Percentiles rank a stretch among this genome's conserved stretches.
Evolutionary conservation across 306 rosid species (phyloP).

Genomic region (Citrullus amarus): DNA sequence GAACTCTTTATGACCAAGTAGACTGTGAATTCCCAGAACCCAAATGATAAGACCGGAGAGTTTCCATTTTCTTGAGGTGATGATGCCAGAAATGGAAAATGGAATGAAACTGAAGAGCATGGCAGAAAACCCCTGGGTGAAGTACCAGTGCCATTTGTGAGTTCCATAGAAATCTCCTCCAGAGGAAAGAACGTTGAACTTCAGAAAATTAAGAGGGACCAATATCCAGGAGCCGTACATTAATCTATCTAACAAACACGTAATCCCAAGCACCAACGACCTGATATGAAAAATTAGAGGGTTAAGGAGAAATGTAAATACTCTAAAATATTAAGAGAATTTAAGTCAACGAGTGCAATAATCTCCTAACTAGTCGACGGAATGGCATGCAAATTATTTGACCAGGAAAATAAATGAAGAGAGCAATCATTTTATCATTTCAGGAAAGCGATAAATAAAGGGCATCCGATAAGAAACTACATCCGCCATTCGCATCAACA

Average conservation of each 20-base stretch:
- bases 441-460: background rate
- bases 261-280: conserved; percentile 59
- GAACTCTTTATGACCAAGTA: conserved; percentile 93
- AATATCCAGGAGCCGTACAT: conserved; percentile 79
- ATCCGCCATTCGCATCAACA: background rate
- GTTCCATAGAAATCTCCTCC: conserved; percentile 98
- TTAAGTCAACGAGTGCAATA: background rate
- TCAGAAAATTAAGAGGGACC: conserved; percentile 82
- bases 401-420: background rate
- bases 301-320: background rate
- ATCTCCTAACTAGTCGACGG: background rate
- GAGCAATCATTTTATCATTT: background rate
- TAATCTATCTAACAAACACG: conserved; percentile 54
- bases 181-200: conserved; percentile 82
- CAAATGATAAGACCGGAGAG: conserved; percentile 65
- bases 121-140: conserved; percentile 80
- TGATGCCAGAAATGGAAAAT: conserved; percentile 61
- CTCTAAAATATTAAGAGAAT: background rate
- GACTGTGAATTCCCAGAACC: conserved; percentile 73
- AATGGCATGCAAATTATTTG: background rate
- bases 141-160: conserved; percentile 98
- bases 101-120: conserved; percentile 77
- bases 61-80: conserved; percentile 71
- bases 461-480: background rate
- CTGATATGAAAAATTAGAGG: conserved; percentile 27